Evolutionary conservation across 495 filamentous ascomycete species (phyloP).

Genomic region (Podospora bellae-mahoneyi): DNA sequence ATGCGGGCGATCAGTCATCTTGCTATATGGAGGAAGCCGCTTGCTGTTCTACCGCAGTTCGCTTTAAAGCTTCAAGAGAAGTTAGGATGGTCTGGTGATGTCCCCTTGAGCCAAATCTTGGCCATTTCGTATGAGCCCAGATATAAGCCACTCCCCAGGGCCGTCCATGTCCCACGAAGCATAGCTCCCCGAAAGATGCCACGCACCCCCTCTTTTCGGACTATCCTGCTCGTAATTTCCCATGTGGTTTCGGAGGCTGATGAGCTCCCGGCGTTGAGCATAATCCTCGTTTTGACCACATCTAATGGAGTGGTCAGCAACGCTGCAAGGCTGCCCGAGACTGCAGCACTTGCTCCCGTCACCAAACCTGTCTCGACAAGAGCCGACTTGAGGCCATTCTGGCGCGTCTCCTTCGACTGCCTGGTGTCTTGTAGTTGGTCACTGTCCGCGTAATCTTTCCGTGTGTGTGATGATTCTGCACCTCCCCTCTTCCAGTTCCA

Average conservation of each 20-base stretch:
- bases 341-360: slow-evolving; percentile 65
- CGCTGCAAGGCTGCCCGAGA: slow-evolving; percentile 66
- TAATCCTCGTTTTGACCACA: slow-evolving; percentile 80
- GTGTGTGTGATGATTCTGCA: background rate
- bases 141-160: slow-evolving; percentile 77
- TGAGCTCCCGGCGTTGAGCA: slow-evolving; percentile 51
- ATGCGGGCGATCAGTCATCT: background rate
- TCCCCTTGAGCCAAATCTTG: slow-evolving; percentile 58
- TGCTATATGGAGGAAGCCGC: background rate
- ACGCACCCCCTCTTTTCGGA: slow-evolving; percentile 58
- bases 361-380: slow-evolving; percentile 62
- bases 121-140: slow-evolving; percentile 81
- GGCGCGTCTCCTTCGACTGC: background rate
- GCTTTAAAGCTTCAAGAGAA: background rate
- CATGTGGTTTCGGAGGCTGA: slow-evolving; percentile 38
- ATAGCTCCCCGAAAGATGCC: slow-evolving; percentile 76
- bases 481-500: slow-evolving; percentile 29
- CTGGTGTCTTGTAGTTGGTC: background rate
- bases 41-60: background rate
- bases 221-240: slow-evolving; percentile 59
- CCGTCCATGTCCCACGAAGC: slow-evolving; percentile 76
- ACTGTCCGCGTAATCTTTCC: background rate
- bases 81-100: slow-evolving; percentile 12
- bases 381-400: background rate
- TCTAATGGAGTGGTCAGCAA: slow-evolving; percentile 76